Evolutionary conservation across 1,284 basidiomycete genomes (phyloP).

Genomic region (Testicularia cyperi): DNA sequence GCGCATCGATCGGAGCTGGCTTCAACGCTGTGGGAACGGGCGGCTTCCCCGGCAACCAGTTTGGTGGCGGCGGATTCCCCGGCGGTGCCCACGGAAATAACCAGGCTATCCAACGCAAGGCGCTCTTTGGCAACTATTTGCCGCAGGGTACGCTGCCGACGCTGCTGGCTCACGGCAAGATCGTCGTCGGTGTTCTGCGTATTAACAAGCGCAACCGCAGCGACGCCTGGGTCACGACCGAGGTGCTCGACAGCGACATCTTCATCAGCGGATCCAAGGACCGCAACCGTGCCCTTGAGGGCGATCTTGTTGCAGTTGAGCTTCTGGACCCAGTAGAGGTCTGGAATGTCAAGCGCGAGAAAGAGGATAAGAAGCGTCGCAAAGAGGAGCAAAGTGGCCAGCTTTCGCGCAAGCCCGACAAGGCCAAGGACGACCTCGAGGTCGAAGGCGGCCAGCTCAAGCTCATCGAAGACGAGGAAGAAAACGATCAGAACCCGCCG

Average conservation of each 20-base stretch:
- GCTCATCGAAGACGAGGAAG: constrained; percentile 89
- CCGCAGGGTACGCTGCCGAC: constrained; percentile 96
- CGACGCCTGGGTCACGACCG: constrained; percentile 98
- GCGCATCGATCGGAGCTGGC: constrained; percentile 97
- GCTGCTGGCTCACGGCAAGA: constrained; percentile 92
- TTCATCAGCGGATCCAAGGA: constrained; percentile 90
- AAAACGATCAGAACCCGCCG: constrained; percentile 71
- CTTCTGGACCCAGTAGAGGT: constrained; percentile 80
- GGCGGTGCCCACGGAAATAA: constrained; percentile 58
- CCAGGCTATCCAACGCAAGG: constrained; percentile 84
- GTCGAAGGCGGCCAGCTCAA: constrained; percentile 97
- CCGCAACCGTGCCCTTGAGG: constrained; percentile 95
- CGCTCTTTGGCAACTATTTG: constrained; percentile 95
- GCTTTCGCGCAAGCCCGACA: constrained; percentile 83
- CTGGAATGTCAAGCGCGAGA: constrained; percentile 99
- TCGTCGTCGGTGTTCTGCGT: constrained; percentile 93
- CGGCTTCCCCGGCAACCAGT: constrained; percentile 17
- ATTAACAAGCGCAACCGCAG: constrained; percentile 99
- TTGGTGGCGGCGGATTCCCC: constrained; percentile 66
- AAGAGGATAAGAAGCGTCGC: constrained; percentile 81
- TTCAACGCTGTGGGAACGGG: constrained; percentile 74
- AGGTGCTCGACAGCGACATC: constrained; percentile 96
- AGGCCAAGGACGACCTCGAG: constrained; percentile 99
- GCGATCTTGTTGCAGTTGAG: constrained; percentile 97
- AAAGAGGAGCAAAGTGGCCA: constrained; percentile 97